Conservation (phyloP, 352 stramenopile genomes). For the Saprolegnia parasitica region DNA sequence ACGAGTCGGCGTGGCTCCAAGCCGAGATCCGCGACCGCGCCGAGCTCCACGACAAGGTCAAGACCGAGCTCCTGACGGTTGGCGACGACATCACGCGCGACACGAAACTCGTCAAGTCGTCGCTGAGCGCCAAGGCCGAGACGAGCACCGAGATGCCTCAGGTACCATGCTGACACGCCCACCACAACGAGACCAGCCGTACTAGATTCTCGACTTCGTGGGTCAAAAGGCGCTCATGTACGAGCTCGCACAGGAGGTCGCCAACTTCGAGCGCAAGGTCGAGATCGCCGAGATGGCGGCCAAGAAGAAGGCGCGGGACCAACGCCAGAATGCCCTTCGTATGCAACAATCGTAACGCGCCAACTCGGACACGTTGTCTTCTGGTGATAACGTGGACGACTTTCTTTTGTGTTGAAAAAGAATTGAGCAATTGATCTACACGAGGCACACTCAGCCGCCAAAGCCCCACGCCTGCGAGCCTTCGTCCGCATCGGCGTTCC, state of each 20-base stretch:
- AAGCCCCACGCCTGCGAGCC: constrained; percentile 33
- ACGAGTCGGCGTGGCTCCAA: constrained; percentile 74
- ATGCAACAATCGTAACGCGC: background rate
- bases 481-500: constrained; percentile 78
- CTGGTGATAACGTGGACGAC: too few species aligned
- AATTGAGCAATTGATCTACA: background rate
- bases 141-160: constrained; percentile 82
- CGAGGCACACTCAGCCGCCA: constrained; percentile 8
- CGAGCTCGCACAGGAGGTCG: constrained; percentile 78
- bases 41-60: constrained; percentile 85
- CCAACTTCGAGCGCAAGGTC: constrained; percentile 91
- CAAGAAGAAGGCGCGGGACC: constrained; percentile 37
- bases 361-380: too few species aligned
- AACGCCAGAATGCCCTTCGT: background rate
- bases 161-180: constrained; percentile 30
- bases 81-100: constrained; percentile 73
- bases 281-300: constrained; percentile 87
- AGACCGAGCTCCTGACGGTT: constrained; percentile 64
- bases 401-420: too few species aligned
- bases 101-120: constrained; percentile 45
- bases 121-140: constrained; percentile 65
- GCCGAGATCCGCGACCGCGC: constrained; percentile 76
- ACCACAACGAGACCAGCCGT: background rate
- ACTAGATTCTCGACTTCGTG: constrained; percentile 88
- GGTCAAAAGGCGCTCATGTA: constrained; percentile 86